These are phyloP conservation scores for Chlamydomonas sp. DNA, from an alignment of 139 green algal species.

Conservation along the genomic window DNA sequence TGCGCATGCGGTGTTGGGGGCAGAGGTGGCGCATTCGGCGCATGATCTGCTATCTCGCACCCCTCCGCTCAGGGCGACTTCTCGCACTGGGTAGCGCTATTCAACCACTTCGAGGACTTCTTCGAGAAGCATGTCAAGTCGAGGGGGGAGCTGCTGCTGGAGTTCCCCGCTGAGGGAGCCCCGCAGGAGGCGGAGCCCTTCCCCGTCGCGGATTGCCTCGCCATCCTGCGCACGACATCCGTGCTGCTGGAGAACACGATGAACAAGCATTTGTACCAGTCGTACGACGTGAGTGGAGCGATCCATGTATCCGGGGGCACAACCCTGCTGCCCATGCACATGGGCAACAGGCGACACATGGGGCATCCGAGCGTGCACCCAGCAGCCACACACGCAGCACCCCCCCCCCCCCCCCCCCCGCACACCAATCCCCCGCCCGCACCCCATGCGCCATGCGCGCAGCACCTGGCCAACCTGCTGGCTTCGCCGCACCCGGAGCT, in stretches of 20 bases:
- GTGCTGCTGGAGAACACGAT: constrained; percentile 81
- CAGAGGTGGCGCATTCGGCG: too few species aligned
- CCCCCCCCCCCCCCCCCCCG: neutral
- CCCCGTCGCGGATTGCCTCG: constrained; percentile 43
- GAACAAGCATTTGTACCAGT: constrained; percentile 87
- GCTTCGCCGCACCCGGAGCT: constrained; percentile 53
- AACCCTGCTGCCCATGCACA: neutral
- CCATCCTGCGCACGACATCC: constrained; percentile 61
- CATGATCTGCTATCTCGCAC: neutral
- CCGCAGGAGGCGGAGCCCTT: constrained; percentile 33
- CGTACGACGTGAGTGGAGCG: constrained; percentile 70
- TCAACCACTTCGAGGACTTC: constrained; percentile 81
- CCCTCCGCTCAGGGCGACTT: constrained; percentile 74
- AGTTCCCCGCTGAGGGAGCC: constrained; percentile 9
- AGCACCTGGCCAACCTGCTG: constrained; percentile 72
- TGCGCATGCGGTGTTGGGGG: too few species aligned
- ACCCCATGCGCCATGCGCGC: too few species aligned
- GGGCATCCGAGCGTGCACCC: neutral
- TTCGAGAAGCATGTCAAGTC: constrained; percentile 58
- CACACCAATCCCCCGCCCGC: neutral
- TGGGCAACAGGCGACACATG: neutral
- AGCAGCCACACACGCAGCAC: neutral
- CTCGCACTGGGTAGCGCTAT: constrained; percentile 75
- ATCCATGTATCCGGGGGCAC: too few species aligned
- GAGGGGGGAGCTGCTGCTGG: constrained; percentile 57